These are phyloP conservation scores for Epithele typhae DNA, from an alignment of 768 basidiomycete species.

Conservation along the genomic window DNA sequence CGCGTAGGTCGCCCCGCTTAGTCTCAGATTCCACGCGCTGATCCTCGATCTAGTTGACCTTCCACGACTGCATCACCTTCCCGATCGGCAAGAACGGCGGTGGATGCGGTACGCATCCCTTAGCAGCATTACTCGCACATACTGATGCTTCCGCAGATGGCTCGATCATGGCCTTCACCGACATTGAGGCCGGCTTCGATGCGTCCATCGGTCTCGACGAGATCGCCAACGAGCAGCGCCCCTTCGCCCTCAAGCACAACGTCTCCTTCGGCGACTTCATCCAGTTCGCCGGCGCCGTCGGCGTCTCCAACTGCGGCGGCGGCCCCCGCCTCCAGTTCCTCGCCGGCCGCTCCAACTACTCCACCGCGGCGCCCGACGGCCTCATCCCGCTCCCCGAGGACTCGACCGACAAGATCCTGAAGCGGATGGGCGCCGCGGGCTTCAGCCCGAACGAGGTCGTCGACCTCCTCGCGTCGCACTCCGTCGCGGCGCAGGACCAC, in stretches of 20 bases:
- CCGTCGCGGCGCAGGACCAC: slow-evolving; percentile 20
- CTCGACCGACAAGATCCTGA: slow-evolving; percentile 8
- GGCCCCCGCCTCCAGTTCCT: slow-evolving; percentile 23
- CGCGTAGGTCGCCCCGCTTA: slow-evolving; percentile 1
- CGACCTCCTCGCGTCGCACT: slow-evolving; percentile 21
- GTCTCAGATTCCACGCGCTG: neutral
- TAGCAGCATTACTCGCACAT: neutral
- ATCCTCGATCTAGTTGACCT: slow-evolving; percentile 7
- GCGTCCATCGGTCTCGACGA: slow-evolving; percentile 42
- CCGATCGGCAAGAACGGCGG: slow-evolving; percentile 11
- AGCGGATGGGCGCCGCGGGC: slow-evolving; percentile 4
- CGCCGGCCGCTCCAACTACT: slow-evolving; percentile 21
- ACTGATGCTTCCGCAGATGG: slow-evolving; percentile 32
- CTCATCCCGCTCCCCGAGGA: slow-evolving; percentile 18
- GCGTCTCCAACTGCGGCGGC: slow-evolving; percentile 21
- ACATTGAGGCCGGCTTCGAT: slow-evolving; percentile 37
- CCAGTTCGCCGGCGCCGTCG: slow-evolving; percentile 27
- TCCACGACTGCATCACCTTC: slow-evolving; percentile 25
- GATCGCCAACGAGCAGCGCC: slow-evolving; percentile 12
- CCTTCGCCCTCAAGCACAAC: slow-evolving; percentile 9
- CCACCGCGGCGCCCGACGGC: slow-evolving; percentile 11
- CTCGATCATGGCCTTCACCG: slow-evolving; percentile 42
- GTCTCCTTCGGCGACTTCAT: slow-evolving; percentile 18
- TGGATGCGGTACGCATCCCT: slow-evolving; percentile 7
- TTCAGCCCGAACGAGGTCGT: slow-evolving; percentile 9